Evolutionary conservation across 2,329 filamentous ascomycete species (phyloP).

Genomic region (Dothidotthia symphoricarpi): DNA sequence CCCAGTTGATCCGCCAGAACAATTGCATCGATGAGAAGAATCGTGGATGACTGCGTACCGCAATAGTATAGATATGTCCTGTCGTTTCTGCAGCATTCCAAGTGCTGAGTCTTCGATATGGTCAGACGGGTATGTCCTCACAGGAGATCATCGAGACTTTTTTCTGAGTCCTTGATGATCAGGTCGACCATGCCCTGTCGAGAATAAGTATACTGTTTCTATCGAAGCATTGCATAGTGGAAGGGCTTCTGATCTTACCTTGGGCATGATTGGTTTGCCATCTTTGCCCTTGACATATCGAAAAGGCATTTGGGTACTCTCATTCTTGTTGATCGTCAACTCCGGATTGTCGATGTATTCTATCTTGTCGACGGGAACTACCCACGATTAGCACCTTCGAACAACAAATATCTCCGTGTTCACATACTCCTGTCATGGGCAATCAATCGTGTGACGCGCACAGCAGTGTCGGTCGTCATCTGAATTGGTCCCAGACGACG

Average conservation of each 20-base stretch:
- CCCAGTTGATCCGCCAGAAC: too few species aligned
- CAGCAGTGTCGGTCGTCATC: slow-evolving; percentile 98
- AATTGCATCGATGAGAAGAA: too few species aligned
- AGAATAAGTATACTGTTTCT: slow-evolving; percentile 22
- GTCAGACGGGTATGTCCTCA: slow-evolving; percentile 37
- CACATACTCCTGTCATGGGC: slow-evolving; percentile 75
- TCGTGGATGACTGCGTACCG: slow-evolving; percentile 39
- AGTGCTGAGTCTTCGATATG: not conserved
- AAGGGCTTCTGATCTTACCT: slow-evolving; percentile 55
- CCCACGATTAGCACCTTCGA: slow-evolving; percentile 16
- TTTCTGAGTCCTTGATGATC: slow-evolving; percentile 91
- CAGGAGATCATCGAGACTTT: slow-evolving; percentile 82
- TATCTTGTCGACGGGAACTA: slow-evolving; percentile 76
- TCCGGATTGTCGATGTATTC: slow-evolving; percentile 86
- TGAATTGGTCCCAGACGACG: slow-evolving; percentile 86
- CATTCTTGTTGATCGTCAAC: slow-evolving; percentile 82
- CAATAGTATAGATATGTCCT: slow-evolving; percentile 33
- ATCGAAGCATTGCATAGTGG: slow-evolving; percentile 12
- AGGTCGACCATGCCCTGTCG: slow-evolving; percentile 86
- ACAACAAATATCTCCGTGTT: not conserved
- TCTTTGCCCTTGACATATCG: slow-evolving; percentile 79
- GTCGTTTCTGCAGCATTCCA: slow-evolving; percentile 5
- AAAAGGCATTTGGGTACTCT: slow-evolving; percentile 97
- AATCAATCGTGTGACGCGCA: slow-evolving; percentile 86
- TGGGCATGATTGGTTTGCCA: slow-evolving; percentile 85